Evolutionary conservation across 106 monocot species (phyloP).

Genomic region (Dendrobium chrysotoxum): DNA sequence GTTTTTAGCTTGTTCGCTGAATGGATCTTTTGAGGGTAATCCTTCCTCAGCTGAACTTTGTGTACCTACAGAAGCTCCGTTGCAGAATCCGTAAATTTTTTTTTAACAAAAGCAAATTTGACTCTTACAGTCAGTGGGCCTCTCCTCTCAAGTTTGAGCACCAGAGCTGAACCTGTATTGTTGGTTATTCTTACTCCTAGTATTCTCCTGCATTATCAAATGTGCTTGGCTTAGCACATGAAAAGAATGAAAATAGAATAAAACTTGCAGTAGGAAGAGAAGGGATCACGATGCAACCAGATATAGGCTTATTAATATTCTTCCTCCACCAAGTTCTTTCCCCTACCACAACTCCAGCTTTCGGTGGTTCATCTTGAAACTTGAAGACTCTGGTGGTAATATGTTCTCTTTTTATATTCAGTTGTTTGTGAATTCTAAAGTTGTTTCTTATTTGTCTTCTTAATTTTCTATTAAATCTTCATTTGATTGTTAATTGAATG

Average conservation of each 20-base stretch:
- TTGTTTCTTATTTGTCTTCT: too few relatives aligned
- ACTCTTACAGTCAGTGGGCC: neutral
- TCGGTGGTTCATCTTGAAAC: neutral
- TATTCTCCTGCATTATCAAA: constrained; percentile 6
- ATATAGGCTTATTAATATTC: constrained; percentile 3
- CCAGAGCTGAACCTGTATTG: neutral
- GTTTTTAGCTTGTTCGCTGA: too few relatives aligned
- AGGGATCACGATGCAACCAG: constrained; percentile 2
- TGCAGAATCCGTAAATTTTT: too few relatives aligned
- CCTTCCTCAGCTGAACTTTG: too few relatives aligned
- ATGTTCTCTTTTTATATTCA: neutral
- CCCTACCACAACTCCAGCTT: neutral
- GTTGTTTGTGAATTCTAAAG: neutral
- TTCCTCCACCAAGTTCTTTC: neutral
- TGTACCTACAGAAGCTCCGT: too few relatives aligned
- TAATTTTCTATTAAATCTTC: too few relatives aligned
- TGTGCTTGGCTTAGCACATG: neutral
- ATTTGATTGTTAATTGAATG: too few relatives aligned
- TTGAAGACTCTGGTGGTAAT: neutral
- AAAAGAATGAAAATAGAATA: constrained; percentile 7
- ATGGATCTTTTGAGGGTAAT: too few relatives aligned
- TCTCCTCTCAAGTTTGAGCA: neutral
- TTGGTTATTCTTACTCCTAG: neutral
- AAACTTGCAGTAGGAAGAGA: neutral
- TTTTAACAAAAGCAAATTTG: too few relatives aligned